Percentiles rank a stretch among this genome's conserved stretches.
phyloP scores from a whole-genome alignment of 2,329 filamentous ascomycete species.

The Fusarium sublunatum region DNA sequence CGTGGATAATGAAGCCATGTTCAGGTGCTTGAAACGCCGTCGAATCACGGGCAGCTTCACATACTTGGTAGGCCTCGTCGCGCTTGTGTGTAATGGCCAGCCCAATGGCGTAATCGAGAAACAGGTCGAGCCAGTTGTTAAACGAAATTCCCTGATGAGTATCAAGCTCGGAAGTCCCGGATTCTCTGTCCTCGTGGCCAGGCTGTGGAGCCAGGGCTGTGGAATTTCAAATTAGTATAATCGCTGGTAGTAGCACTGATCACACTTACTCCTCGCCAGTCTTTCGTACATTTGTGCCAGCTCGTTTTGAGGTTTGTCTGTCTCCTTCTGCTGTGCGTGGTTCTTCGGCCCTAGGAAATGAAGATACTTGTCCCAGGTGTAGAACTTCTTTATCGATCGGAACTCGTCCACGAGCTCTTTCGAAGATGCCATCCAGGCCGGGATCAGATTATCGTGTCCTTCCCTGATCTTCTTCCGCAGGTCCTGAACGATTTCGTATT shows the following conservation, averaged over 20 bases:
- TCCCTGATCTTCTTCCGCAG: slow-evolving; percentile 56
- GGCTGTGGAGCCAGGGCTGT: slow-evolving; percentile 51
- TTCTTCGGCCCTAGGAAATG: slow-evolving; percentile 61
- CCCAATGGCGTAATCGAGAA: slow-evolving; percentile 85
- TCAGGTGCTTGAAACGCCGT: slow-evolving; percentile 82
- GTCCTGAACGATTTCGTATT: slow-evolving; percentile 59
- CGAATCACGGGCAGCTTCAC: slow-evolving; percentile 81
- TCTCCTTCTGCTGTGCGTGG: slow-evolving; percentile 34
- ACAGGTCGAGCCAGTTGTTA: slow-evolving; percentile 86
- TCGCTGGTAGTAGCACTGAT: background rate
- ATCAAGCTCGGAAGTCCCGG: slow-evolving; percentile 50
- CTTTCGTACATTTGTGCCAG: slow-evolving; percentile 67
- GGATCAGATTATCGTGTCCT: slow-evolving; percentile 58
- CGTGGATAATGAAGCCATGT: slow-evolving; percentile 77
- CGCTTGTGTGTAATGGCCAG: slow-evolving; percentile 75
- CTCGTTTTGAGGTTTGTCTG: slow-evolving; percentile 54
- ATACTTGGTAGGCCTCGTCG: slow-evolving; percentile 81
- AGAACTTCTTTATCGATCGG: slow-evolving; percentile 71
- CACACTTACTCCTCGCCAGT: slow-evolving; percentile 62
- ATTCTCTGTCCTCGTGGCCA: slow-evolving; percentile 38
- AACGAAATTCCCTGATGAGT: slow-evolving; percentile 83
- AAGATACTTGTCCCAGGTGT: slow-evolving; percentile 74
- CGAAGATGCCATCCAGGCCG: slow-evolving; percentile 68
- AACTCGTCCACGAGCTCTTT: slow-evolving; percentile 72
- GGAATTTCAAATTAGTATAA: slow-evolving; percentile 27